phyloP scores from a whole-genome alignment of 306 rosid species.

The Acmispon strigosus region DNA sequence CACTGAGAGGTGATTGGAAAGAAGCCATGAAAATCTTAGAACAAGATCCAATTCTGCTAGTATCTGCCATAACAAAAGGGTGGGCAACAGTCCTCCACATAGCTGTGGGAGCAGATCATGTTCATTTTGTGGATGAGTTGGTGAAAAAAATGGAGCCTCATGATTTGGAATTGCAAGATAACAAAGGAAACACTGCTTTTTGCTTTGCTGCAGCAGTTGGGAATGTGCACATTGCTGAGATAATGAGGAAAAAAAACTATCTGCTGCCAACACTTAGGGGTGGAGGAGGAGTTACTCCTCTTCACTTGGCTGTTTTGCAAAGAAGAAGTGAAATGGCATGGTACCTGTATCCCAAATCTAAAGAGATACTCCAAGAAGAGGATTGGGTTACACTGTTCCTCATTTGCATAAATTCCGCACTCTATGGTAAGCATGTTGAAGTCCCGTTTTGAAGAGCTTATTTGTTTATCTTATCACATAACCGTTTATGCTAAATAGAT shows the following conservation, averaged over 20 bases:
- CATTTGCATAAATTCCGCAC: conserved; percentile 6
- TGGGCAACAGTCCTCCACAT: conserved; percentile 38
- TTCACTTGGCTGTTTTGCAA: conserved; percentile 28
- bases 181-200: conserved; percentile 24
- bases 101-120: conserved; percentile 31
- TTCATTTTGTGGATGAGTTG: conserved; percentile 25
- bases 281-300: conserved; percentile 19
- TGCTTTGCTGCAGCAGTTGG: conserved; percentile 34
- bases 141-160: not conserved
- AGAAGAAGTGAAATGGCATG: conserved; percentile 24
- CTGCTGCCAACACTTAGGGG: conserved; percentile 24
- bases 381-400: conserved; percentile 17
- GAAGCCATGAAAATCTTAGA: conserved; percentile 18
- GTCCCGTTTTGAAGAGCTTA: too few relatives aligned
- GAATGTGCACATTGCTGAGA: conserved; percentile 21
- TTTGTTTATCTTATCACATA: too few relatives aligned
- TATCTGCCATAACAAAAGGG: conserved; percentile 24
- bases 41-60: not conserved
- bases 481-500: too few relatives aligned
- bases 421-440: conserved; percentile 26
- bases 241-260: not conserved
- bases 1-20: conserved; percentile 36
- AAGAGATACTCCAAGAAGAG: not conserved
- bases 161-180: conserved; percentile 20
- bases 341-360: not conserved